phyloP scores from a whole-genome alignment of 148 eudicot genomes.

The Chenopodium quinoa region DNA sequence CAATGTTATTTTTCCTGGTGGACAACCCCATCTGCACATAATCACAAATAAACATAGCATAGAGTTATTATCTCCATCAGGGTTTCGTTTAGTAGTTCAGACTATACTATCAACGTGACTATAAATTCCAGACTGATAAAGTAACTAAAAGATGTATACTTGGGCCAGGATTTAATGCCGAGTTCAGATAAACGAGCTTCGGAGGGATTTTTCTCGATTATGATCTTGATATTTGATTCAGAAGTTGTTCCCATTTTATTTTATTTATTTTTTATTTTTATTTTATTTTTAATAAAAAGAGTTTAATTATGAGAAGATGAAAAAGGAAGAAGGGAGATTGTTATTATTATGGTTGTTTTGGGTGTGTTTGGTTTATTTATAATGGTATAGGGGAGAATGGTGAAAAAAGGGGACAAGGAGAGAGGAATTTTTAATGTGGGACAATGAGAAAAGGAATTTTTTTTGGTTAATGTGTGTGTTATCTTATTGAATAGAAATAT shows the following conservation, averaged over 20 bases:
- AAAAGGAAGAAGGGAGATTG: too few relatives aligned
- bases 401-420: neutral
- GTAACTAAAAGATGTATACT: constrained; percentile 1
- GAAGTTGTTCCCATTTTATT: constrained; percentile 18
- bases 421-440: neutral
- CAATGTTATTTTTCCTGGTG: constrained; percentile 40
- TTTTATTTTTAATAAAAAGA: neutral
- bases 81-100: neutral
- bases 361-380: constrained; percentile 7
- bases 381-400: neutral
- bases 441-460: neutral
- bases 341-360: neutral
- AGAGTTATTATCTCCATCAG: too few relatives aligned
- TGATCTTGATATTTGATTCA: constrained; percentile 28
- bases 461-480: too few relatives aligned
- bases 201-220: constrained; percentile 39
- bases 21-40: constrained; percentile 46
- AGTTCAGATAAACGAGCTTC: constrained; percentile 42
- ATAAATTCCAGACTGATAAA: neutral
- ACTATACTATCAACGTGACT: too few relatives aligned
- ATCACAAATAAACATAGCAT: neutral
- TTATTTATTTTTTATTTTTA: neutral
- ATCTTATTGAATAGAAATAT: neutral
- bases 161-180: constrained; percentile 49
- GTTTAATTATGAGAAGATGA: neutral